Evolutionary conservation across 352 stramenopile species (phyloP).

Genomic region (Phytopythium delawarense): DNA sequence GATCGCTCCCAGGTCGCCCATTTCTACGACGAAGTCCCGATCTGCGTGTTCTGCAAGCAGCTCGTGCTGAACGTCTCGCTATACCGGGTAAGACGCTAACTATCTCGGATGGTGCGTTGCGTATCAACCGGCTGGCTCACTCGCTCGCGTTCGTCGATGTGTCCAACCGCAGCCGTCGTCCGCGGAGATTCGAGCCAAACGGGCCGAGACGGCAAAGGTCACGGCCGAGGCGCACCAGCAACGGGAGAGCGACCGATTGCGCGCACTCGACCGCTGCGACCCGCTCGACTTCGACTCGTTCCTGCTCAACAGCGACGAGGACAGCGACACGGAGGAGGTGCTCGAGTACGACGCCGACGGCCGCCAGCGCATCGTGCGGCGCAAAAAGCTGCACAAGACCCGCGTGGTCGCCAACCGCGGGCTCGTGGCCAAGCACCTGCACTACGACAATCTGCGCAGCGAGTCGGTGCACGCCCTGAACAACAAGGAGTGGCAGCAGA

Average conservation of each 20-base stretch:
- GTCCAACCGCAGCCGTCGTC: slow-evolving; percentile 20
- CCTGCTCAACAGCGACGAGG: slow-evolving; percentile 49
- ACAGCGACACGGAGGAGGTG: slow-evolving; percentile 43
- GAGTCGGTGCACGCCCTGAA: slow-evolving; percentile 48
- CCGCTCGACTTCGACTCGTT: slow-evolving; percentile 47
- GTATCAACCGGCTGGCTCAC: not conserved
- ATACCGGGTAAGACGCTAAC: slow-evolving; percentile 26
- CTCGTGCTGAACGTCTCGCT: slow-evolving; percentile 39
- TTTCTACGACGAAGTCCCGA: slow-evolving; percentile 51
- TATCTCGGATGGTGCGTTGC: not conserved
- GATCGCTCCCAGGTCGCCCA: slow-evolving; percentile 35
- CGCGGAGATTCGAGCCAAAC: slow-evolving; percentile 19
- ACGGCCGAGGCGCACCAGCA: slow-evolving; percentile 19
- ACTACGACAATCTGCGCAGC: slow-evolving; percentile 54
- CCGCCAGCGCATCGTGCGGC: slow-evolving; percentile 31
- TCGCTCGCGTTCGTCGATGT: not conserved
- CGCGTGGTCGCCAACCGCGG: slow-evolving; percentile 38
- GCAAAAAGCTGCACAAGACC: slow-evolving; percentile 15
- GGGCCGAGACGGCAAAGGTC: slow-evolving; percentile 14
- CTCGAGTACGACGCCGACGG: slow-evolving; percentile 37
- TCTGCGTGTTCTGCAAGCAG: slow-evolving; percentile 60
- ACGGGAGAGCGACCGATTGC: slow-evolving; percentile 16
- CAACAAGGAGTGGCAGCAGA: slow-evolving; percentile 56
- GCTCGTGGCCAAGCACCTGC: slow-evolving; percentile 51
- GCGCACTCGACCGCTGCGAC: slow-evolving; percentile 30